Base-by-base conservation (phyloP, 1,139 yeast species). In the Lodderomyces beijingensis region DNA sequence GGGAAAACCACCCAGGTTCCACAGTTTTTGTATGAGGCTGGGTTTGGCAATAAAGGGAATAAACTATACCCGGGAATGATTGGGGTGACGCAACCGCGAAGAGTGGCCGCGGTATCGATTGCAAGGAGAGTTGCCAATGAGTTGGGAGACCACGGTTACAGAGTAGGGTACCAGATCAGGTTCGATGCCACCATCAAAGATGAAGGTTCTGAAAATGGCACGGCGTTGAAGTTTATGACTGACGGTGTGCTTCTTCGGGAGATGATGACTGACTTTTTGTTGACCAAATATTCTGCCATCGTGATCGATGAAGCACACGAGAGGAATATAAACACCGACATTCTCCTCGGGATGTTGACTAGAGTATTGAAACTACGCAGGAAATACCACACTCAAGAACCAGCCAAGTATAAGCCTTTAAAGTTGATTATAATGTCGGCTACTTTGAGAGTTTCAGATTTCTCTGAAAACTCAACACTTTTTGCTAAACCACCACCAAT, bases 21-120 rank as follows among this genome's bases (percentile, higher is more conserved):
- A 4, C 87, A 80, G 51, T 79, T 80, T 50, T 57, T 89, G 31
- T 84, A 77, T 50, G 97, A 89, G 57, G 79, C 95, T 0, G 96
- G 96, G 1, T 88, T 80, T 54, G 96, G 95, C 10, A 65, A 68
- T 37, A 53, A 65, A 4, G 69, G 69, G 1, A 76, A 87, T 16
- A 79, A 75, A 8, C 39, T 50, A 18, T 77, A 76, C 21, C 91
- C 95, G 0, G 97, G 96, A 1, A 80, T 89, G 84, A 86, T 91
- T 49, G 98, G 96, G 36, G 70, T 93, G 17, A 91, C 99, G 0
- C 98, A 91, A 58, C 98, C 99, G 0, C 77, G 99, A 65, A 76
- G 99, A 62, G 98, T 91, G 37, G 99, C 99, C 4, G 96, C 98
- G 1, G 95, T 93, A 4, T 85, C 97, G 4, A 91, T 93, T 97